phyloP scores from a whole-genome alignment of 805 yeast species.

The Candida golubevii region DNA sequence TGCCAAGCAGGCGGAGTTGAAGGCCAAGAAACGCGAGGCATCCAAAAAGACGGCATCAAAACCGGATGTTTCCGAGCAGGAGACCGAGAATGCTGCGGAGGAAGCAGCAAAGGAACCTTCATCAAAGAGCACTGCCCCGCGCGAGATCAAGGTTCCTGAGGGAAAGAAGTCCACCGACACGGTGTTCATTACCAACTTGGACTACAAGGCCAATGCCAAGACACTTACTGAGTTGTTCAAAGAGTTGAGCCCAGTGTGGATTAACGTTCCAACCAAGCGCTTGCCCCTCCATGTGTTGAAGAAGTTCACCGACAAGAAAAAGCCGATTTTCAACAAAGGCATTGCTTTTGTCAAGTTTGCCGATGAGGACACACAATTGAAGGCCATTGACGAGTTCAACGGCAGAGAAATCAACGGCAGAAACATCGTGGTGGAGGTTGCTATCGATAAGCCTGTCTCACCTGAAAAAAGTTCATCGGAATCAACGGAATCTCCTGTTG shows the following conservation, averaged over 20 bases:
- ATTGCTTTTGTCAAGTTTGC: slow-evolving; percentile 62
- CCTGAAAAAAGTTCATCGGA: slow-evolving; percentile 5
- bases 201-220: slow-evolving; percentile 44
- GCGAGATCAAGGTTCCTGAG: slow-evolving; percentile 28
- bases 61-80: background rate
- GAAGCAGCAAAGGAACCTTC: background rate
- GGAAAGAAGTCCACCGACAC: slow-evolving; percentile 57
- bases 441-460: slow-evolving; percentile 52
- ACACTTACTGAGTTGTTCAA: slow-evolving; percentile 44
- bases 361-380: slow-evolving; percentile 56
- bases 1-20: slow-evolving; percentile 21
- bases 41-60: slow-evolving; percentile 3
- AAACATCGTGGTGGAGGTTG: slow-evolving; percentile 63
- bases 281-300: slow-evolving; percentile 42
- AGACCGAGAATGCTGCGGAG: background rate
- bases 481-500: slow-evolving; percentile 1
- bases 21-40: slow-evolving; percentile 16
- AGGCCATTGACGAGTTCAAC: slow-evolving; percentile 68
- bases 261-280: slow-evolving; percentile 53
- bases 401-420: slow-evolving; percentile 64
- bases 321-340: slow-evolving; percentile 50
- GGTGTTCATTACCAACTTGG: slow-evolving; percentile 58
- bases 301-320: slow-evolving; percentile 41
- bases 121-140: background rate
- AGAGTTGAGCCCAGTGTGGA: slow-evolving; percentile 51